A percentile compares a stretch with the other conserved stretches of the same genome.
These are phyloP conservation scores for Ilex asprella DNA, from an alignment of 257 asterid genomes.

Conservation along the genomic window DNA sequence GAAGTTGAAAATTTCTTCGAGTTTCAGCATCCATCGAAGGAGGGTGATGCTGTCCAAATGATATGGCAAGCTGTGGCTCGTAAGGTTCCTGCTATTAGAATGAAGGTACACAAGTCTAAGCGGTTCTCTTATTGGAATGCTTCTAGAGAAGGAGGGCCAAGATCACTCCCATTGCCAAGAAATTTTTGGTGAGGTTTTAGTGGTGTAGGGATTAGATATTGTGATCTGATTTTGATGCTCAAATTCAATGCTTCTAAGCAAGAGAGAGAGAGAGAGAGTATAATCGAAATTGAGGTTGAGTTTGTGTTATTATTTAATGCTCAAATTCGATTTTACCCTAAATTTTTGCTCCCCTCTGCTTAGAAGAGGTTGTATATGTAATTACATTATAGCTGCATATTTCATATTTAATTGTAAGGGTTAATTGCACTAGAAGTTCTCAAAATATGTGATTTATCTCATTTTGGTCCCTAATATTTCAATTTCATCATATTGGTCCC, in stretches of 20 bases:
- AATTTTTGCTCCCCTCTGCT: no score
- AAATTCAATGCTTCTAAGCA: neutral
- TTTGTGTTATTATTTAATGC: no score
- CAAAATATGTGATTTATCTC: no score
- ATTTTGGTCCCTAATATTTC: no score
- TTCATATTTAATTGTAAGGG: no score
- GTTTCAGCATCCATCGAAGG: constrained; percentile 51
- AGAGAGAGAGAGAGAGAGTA: no score
- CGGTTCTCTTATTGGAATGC: constrained; percentile 25
- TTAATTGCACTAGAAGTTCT: no score
- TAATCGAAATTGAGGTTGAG: no score
- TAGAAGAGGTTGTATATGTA: no score
- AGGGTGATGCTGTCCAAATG: constrained; percentile 71
- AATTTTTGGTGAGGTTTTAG: constrained; percentile 31
- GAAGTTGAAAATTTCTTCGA: constrained; percentile 45
- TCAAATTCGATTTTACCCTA: no score
- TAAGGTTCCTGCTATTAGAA: constrained; percentile 41
- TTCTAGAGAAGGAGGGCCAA: constrained; percentile 20
- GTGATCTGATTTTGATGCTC: constrained; percentile 1
- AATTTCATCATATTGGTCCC: no score
- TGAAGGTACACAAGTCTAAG: constrained; percentile 28
- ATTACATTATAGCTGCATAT: no score
- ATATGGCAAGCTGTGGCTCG: constrained; percentile 61
- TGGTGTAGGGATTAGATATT: neutral
- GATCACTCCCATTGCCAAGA: constrained; percentile 40